Evolutionary conservation across 305 asterid species (phyloP), one percentile per base, ranked within the genome.

Genomic region (Fraxinus sp.): DNA sequence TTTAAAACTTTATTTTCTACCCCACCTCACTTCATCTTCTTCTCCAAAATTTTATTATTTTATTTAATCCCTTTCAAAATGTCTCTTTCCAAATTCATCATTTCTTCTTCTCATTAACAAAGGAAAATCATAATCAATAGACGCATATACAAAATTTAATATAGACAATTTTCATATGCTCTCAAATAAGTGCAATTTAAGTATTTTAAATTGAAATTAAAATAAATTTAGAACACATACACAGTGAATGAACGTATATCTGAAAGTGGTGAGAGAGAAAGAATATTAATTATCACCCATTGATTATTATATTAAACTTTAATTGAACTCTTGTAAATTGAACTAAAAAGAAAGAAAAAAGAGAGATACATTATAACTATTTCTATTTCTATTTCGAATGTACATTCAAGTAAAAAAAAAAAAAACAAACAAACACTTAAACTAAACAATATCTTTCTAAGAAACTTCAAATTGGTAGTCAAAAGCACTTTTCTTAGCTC

Each of bases 211-310:
- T 59, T 33, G 62, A 32, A 36, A 86, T 82, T 6, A 74, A 68
- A 64, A 73, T 41, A 78, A 20, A 33, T 18, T 32, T 37, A 81
- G 66, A 77, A 79, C 71, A 39, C 10, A 16, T 70, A 22, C 8
- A 81, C 36, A 75, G 18, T 20, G 49, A n/a, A 81, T 24, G n/a
- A 74, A 33, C 33, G 1, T 72, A 81, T 86, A 94, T 98, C 98
- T 96, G 93, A 96, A 96, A 55, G 98, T 96, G 80, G 98, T 94
- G 82, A 94, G 98, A 10, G 98, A 93, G 89, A 96, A 96, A 74
- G 98, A 96, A 86, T 94, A 96, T 86, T 94, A 97, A 83, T 98
- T 95, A 76, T 95, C 97, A 83, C 98, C 96, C 98, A 92, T 94
- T 82, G 85, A 46, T 28, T 83, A 73, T 55, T 79, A 72, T 49